These are phyloP conservation scores for Pseudocercospora fijiensis DNA, from an alignment of 2,329 filamentous ascomycete species.

Conservation along the genomic window DNA sequence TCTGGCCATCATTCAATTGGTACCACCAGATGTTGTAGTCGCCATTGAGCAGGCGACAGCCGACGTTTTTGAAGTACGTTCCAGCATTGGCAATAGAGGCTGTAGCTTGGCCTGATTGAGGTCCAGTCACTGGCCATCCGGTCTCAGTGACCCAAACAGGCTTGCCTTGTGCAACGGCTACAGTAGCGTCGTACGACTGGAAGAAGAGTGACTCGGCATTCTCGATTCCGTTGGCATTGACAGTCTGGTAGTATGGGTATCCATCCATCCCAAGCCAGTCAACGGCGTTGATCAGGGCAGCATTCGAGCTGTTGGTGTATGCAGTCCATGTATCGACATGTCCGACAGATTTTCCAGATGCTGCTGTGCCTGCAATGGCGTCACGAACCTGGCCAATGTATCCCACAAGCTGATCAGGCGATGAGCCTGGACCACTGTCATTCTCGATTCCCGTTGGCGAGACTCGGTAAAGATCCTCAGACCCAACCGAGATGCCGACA, in stretches of 20 bases:
- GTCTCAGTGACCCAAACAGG: conserved; percentile 85
- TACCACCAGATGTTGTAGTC: conserved; percentile 66
- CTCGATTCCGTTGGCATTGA: conserved; percentile 63
- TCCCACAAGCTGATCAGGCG: conserved; percentile 60
- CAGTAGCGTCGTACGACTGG: conserved; percentile 61
- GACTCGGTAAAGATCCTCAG: conserved; percentile 69
- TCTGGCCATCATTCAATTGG: conserved; percentile 53
- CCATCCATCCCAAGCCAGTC: conserved; percentile 83
- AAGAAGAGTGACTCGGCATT: conserved; percentile 68
- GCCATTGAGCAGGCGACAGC: conserved; percentile 64
- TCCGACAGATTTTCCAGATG: conserved; percentile 60
- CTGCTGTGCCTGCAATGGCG: conserved; percentile 61
- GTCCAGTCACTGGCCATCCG: conserved; percentile 76
- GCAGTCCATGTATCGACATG: conserved; percentile 61
- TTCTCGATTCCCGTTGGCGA: conserved; percentile 66
- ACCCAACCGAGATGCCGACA: conserved; percentile 80
- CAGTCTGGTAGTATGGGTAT: conserved; percentile 79
- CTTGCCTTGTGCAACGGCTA: conserved; percentile 63
- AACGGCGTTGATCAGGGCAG: conserved; percentile 63
- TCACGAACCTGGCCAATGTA: conserved; percentile 71
- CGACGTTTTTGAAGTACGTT: conserved; percentile 75
- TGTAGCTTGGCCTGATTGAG: conserved; percentile 60
- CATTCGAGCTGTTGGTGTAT: conserved; percentile 71
- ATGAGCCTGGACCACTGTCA: conserved; percentile 61
- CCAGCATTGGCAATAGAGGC: conserved; percentile 67